Conservation (phyloP, 2,329 filamentous ascomycete species). For the Trichoderma atroviride region DNA sequence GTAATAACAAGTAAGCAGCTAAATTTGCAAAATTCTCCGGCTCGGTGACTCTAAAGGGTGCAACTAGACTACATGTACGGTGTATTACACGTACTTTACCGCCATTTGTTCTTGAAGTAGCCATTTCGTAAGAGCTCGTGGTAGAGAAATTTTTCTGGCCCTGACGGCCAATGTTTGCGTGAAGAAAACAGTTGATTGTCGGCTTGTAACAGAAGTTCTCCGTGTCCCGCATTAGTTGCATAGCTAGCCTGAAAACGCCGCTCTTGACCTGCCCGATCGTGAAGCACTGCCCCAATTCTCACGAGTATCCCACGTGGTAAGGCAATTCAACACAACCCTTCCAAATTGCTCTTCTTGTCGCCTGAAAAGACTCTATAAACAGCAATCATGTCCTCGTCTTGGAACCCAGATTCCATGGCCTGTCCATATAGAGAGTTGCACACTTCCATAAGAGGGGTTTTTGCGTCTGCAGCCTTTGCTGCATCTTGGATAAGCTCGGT, state of each 20-base stretch:
- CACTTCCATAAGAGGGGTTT: slow-evolving; percentile 32
- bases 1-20: neutral
- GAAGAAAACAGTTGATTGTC: neutral
- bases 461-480: slow-evolving; percentile 27
- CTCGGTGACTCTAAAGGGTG: neutral
- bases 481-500: slow-evolving; percentile 36
- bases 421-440: slow-evolving; percentile 34
- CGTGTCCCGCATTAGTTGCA: neutral
- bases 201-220: neutral
- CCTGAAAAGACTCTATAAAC: slow-evolving; percentile 30
- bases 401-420: slow-evolving; percentile 31
- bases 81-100: neutral
- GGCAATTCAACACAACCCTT: neutral
- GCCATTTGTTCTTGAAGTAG: neutral
- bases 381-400: slow-evolving; percentile 38
- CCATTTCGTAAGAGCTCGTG: neutral
- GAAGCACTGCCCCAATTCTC: neutral
- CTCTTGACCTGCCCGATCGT: neutral
- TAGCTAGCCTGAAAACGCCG: neutral
- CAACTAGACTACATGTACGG: neutral
- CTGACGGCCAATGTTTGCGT: neutral
- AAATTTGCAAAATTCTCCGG: neutral
- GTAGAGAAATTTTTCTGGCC: neutral
- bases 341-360: neutral
- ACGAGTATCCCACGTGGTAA: neutral